phyloP scores from a whole-genome alignment of 2,329 filamentous ascomycete genomes.

The Bipolaris oryzae region DNA sequence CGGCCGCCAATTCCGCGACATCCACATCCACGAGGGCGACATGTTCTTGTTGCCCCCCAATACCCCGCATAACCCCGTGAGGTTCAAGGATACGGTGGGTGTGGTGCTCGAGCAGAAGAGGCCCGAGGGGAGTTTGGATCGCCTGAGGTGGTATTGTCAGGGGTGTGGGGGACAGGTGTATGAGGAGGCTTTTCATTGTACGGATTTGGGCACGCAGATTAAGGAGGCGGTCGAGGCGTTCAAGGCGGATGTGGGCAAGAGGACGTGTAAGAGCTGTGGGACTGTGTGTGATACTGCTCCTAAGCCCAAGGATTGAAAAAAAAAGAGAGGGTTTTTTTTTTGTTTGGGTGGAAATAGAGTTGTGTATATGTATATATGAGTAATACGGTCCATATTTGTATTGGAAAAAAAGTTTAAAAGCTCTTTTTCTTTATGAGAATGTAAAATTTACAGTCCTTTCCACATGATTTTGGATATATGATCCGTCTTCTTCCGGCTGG shows the following conservation, averaged over 20 bases:
- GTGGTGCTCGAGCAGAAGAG: constrained; percentile 88
- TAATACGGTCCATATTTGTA: too few relatives aligned
- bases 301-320: constrained; percentile 30
- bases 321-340: too few relatives aligned
- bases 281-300: constrained; percentile 74
- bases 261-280: constrained; percentile 80
- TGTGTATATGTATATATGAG: too few relatives aligned
- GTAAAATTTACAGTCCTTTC: constrained; percentile 70
- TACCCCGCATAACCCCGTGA: constrained; percentile 94
- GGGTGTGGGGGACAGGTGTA: constrained; percentile 75
- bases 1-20: constrained; percentile 71
- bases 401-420: too few relatives aligned
- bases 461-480: constrained; percentile 84
- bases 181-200: constrained; percentile 86
- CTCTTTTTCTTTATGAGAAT: too few relatives aligned
- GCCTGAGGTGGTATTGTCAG: constrained; percentile 89
- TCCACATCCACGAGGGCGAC: constrained; percentile 89
- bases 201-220: constrained; percentile 90
- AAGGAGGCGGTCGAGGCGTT: constrained; percentile 89
- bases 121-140: constrained; percentile 72
- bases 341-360: neutral
- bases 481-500: constrained; percentile 88
- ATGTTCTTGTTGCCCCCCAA: constrained; percentile 93
- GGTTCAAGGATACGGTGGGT: constrained; percentile 92
- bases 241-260: constrained; percentile 68